Conservation (phyloP, 371 early-diverging fungal species). For the Globomyces sp. region DNA sequence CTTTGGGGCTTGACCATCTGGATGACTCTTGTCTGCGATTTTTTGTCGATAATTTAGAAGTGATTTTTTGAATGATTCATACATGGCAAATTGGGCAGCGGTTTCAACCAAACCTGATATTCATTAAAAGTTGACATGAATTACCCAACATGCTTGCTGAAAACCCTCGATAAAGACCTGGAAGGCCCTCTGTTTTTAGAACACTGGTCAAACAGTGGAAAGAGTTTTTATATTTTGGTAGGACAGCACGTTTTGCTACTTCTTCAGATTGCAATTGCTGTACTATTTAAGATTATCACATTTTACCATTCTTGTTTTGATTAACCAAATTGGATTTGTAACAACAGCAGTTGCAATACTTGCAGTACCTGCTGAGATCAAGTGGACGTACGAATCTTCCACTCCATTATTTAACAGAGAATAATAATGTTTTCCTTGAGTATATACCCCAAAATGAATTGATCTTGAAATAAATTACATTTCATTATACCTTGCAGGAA, state of each 20-base stretch:
- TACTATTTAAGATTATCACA: constrained; percentile 5
- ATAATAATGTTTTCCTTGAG: constrained; percentile 77
- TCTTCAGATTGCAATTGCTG: constrained; percentile 70
- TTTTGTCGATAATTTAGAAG: constrained; percentile 14
- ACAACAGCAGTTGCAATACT: constrained; percentile 76
- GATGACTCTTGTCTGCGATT: background rate
- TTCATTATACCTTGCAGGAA: constrained; percentile 61
- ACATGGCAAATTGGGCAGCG: constrained; percentile 92
- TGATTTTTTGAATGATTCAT: constrained; percentile 81
- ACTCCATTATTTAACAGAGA: constrained; percentile 65
- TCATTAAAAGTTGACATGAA: too few species aligned
- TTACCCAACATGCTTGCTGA: constrained; percentile 62
- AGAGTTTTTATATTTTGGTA: constrained; percentile 63
- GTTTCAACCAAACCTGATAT: constrained; percentile 69
- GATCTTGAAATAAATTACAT: constrained; percentile 47
- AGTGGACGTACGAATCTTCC: constrained; percentile 80
- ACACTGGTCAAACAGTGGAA: constrained; percentile 71
- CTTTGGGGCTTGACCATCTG: background rate
- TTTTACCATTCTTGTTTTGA: constrained; percentile 85
- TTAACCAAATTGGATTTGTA: constrained; percentile 96
- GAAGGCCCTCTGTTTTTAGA: constrained; percentile 73
- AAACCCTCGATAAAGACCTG: constrained; percentile 85
- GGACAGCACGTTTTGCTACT: constrained; percentile 1
- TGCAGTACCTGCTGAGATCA: constrained; percentile 80
- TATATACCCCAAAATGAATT: constrained; percentile 89